Evolutionary conservation across 1,284 basidiomycete species (phyloP), one percentile per base, ranked within the genome.

Genomic region (Gomphus bonarii): DNA sequence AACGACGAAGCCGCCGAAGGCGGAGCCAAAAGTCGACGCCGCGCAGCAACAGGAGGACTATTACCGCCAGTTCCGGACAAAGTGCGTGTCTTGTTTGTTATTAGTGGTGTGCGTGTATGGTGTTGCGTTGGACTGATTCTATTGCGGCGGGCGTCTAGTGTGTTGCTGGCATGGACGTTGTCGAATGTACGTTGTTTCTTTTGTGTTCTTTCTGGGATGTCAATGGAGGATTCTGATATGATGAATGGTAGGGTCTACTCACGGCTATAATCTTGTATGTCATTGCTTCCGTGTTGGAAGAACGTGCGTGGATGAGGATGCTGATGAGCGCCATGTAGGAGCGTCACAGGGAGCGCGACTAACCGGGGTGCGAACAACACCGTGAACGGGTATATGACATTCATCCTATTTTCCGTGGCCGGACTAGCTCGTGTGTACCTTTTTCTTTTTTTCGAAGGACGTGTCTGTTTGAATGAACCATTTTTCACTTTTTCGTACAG

Each of bases 31-130:
- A 60, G 76, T 77, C 0, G 84, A 91, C 67, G 68, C 71, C n/a
- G 72, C 76, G 61, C 89, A 86, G 28, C 72, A 80, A 62, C 86
- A 93, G 69, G 91, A 94, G 67, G 94, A 97, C 72, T 93, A 90
- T 68, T 95, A 95, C 69, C 75, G 84, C 65, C 81, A 78, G 33
- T 92, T 95, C 71, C 79, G 93, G 63, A 95, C 93, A 1, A 95
- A 95, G 75, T 83, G 62, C 62, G 71, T 43, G 36, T 25, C 49
- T 3, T 44, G 44, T 55, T 10, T 20, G 52, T 35, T 28, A 52
- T 57, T 40, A 40, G 54, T 57, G 52, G 20, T 58, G 20, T 53
- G 33, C n/a, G 42, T 11, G 40, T 31, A 25, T 36, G 47, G 38
- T 56, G 60, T 58, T 58, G n/a, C n/a, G n/a, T n/a, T n/a, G n/a